Conservation (phyloP, 139 green algal genomes). For the Pseudopediastrum boryanum region DNA sequence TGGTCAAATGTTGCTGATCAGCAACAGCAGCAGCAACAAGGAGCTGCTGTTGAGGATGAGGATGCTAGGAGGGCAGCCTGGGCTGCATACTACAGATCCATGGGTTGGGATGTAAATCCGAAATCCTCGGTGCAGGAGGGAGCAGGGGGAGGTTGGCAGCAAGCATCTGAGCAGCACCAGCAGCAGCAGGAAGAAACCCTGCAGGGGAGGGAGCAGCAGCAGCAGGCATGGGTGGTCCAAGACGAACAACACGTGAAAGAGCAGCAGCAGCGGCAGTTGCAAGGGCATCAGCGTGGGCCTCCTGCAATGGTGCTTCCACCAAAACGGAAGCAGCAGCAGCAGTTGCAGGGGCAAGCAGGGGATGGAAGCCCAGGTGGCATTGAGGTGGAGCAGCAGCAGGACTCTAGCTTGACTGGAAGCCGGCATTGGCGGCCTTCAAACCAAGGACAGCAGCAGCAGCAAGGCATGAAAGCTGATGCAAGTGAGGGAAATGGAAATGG, state of each 20-base stretch:
- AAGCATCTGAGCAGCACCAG: too few species aligned
- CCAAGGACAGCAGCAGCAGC: neutral
- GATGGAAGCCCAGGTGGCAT: neutral
- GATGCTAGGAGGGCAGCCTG: too few species aligned
- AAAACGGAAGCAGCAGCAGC: neutral
- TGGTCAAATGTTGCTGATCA: too few species aligned
- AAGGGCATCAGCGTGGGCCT: neutral
- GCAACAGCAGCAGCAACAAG: too few species aligned
- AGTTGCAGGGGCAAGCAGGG: neutral
- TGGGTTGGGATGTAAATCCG: too few species aligned
- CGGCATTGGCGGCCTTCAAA: neutral
- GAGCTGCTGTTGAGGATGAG: too few species aligned
- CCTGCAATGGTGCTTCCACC: neutral
- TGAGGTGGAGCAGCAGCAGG: neutral
- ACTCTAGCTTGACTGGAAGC: neutral
- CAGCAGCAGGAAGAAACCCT: too few species aligned
- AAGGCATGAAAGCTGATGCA: neutral
- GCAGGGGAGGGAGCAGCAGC: neutral
- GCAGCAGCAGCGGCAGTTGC: conserved; percentile 17
- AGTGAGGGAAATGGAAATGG: neutral
- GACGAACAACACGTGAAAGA: conserved; percentile 21
- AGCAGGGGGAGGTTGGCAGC: too few species aligned
- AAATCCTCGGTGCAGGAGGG: too few species aligned
- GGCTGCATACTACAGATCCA: too few species aligned
- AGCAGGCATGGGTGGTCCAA: neutral